Evolutionary conservation across 169 alveolate genomes (phyloP).

Genomic region (Eimeria falciformis): DNA sequence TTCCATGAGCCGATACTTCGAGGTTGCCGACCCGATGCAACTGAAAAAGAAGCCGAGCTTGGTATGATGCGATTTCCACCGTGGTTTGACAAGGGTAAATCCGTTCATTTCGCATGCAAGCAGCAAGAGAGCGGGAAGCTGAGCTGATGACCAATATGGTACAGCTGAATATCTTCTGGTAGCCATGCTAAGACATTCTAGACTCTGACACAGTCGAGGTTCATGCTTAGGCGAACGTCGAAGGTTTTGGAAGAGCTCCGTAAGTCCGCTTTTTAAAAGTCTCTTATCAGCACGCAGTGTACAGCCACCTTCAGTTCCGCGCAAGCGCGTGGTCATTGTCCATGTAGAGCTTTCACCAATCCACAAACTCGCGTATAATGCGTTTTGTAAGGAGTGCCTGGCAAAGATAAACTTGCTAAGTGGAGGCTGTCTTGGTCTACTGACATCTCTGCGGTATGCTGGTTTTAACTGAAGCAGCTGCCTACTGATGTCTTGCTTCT

Average conservation of each 20-base stretch:
- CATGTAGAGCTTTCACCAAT: not conserved
- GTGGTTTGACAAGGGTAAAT: not conserved
- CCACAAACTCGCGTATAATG: conserved; percentile 49
- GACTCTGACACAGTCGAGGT: conserved; percentile 35
- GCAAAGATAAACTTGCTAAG: not conserved
- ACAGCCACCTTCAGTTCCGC: conserved; percentile 39
- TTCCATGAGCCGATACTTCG: conserved; percentile 55
- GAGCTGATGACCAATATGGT: conserved; percentile 59
- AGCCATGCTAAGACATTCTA: not conserved
- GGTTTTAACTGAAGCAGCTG: not conserved
- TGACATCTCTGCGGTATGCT: conserved; percentile 52
- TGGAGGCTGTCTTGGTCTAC: not conserved
- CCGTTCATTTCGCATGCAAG: not conserved
- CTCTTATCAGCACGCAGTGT: not conserved
- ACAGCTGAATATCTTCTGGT: not conserved
- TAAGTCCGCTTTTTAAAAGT: not conserved
- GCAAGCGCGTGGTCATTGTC: conserved; percentile 44
- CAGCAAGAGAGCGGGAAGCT: conserved; percentile 45
- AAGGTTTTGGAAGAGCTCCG: conserved; percentile 31
- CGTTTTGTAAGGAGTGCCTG: not conserved
- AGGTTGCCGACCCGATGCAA: conserved; percentile 53
- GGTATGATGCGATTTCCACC: not conserved
- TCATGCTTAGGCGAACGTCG: conserved; percentile 53
- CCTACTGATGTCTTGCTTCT: not conserved
- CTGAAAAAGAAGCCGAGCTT: not conserved